These are phyloP conservation scores for Metschnikowia kofuensis DNA, from an alignment of 805 yeast genomes.

Conservation along the genomic window DNA sequence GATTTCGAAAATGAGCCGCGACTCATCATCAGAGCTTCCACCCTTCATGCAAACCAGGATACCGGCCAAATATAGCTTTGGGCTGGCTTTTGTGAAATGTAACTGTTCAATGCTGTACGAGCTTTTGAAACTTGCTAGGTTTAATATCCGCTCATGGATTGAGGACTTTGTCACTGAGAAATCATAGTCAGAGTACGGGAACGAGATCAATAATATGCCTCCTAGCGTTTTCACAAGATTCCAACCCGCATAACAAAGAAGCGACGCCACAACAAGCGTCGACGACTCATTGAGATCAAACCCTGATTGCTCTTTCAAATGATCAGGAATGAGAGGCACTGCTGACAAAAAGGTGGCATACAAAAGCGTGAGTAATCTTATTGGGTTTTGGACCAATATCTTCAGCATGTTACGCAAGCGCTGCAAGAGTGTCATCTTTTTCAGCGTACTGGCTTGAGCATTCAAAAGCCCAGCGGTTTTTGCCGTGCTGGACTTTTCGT, in stretches of 20 bases:
- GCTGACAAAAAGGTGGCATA: conserved; percentile 40
- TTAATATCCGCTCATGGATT: conserved; percentile 45
- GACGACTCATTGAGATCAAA: conserved; percentile 45
- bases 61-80: conserved; percentile 56
- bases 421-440: not conserved
- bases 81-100: conserved; percentile 60
- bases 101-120: conserved; percentile 48
- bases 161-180: conserved; percentile 34
- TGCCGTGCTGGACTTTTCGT: not conserved
- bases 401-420: conserved; percentile 4
- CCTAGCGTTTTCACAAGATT: conserved; percentile 50
- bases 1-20: conserved; percentile 49
- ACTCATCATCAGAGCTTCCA: conserved; percentile 70
- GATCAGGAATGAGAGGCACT: conserved; percentile 39
- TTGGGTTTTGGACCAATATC: conserved; percentile 33
- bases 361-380: conserved; percentile 44
- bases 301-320: conserved; percentile 25
- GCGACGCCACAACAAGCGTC: conserved; percentile 42
- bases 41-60: conserved; percentile 58
- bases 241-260: conserved; percentile 51
- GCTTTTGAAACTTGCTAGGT: conserved; percentile 50
- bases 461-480: conserved; percentile 1
- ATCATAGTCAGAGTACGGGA: conserved; percentile 45
- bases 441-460: not conserved
- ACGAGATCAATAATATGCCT: conserved; percentile 50